A percentile compares a stretch with the other conserved stretches of the same genome.
phyloP scores from a whole-genome alignment of 352 stramenopile species.

The Pilasporangium apinafurcum region DNA sequence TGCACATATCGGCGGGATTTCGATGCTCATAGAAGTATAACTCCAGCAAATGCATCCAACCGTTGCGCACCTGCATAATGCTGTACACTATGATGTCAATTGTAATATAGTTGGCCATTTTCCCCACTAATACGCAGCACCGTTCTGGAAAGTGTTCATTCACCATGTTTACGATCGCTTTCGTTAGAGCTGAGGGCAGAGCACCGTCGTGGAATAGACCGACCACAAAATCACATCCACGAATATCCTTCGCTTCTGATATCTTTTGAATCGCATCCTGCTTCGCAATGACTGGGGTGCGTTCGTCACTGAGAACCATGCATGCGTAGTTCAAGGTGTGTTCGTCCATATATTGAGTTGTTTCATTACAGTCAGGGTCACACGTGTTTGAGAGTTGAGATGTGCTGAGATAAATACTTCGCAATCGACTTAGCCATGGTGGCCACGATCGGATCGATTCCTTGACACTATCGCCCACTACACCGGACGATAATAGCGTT shows the following conservation, averaged over 20 bases:
- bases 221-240: slow-evolving; percentile 51
- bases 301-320: slow-evolving; percentile 44
- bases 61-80: slow-evolving; percentile 62
- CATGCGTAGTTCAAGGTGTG: slow-evolving; percentile 45
- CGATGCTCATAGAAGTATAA: slow-evolving; percentile 61
- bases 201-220: slow-evolving; percentile 42
- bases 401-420: slow-evolving; percentile 19
- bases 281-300: slow-evolving; percentile 24
- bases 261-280: slow-evolving; percentile 59
- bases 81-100: slow-evolving; percentile 68
- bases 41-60: slow-evolving; percentile 79
- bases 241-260: slow-evolving; percentile 21
- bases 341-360: not conserved
- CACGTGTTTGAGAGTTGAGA: slow-evolving; percentile 1
- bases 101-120: slow-evolving; percentile 51
- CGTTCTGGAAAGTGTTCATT: slow-evolving; percentile 39
- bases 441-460: slow-evolving; percentile 74
- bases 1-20: slow-evolving; percentile 34
- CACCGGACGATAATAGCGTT: slow-evolving; percentile 28
- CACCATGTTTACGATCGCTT: slow-evolving; percentile 47
- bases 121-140: slow-evolving; percentile 30
- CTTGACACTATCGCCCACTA: slow-evolving; percentile 41
- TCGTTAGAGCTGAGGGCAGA: slow-evolving; percentile 27
- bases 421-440: slow-evolving; percentile 48
- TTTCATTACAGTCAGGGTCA: not conserved